phyloP scores from a whole-genome alignment of 2,329 filamentous ascomycete genomes.

The Neurospora sp. region DNA sequence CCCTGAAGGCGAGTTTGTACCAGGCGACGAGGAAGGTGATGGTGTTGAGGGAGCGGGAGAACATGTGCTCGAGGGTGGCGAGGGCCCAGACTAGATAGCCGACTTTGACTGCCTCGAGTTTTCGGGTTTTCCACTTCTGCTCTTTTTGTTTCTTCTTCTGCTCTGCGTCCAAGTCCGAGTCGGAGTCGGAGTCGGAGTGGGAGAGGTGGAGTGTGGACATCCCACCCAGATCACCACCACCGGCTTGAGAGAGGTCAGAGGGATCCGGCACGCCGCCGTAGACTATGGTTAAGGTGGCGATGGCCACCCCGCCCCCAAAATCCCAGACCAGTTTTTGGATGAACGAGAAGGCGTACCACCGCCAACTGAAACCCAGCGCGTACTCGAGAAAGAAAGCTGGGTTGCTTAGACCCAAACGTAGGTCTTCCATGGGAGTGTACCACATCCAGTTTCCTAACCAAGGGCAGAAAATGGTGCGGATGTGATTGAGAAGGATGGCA shows the following conservation, averaged over 20 bases:
- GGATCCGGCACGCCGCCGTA: not conserved
- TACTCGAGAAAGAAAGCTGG: constrained; percentile 26
- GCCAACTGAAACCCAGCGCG: constrained; percentile 15
- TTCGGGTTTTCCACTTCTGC: not conserved
- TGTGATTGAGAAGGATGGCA: constrained; percentile 30
- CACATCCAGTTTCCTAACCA: constrained; percentile 22
- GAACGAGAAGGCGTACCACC: constrained; percentile 9
- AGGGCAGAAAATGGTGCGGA: constrained; percentile 24
- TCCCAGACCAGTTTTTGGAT: constrained; percentile 14
- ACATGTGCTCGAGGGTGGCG: constrained; percentile 20
- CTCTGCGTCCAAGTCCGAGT: not conserved
- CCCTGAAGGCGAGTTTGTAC: constrained; percentile 11
- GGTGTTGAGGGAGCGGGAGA: constrained; percentile 20
- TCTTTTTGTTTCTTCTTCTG: no score
- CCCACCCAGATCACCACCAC: not conserved
- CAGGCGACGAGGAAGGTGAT: constrained; percentile 20
- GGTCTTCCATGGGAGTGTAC: constrained; percentile 22
- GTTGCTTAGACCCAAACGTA: constrained; percentile 24
- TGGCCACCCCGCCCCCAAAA: constrained; percentile 4
- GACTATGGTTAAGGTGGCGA: not conserved
- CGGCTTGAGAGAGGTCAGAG: not conserved
- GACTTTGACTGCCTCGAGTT: constrained; percentile 3
- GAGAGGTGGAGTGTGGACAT: not conserved
- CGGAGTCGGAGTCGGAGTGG: not conserved
- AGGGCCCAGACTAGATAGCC: constrained; percentile 20